These are phyloP conservation scores for Brassica carinata DNA, from an alignment of 345 rosid genomes.

Conservation along the genomic window DNA sequence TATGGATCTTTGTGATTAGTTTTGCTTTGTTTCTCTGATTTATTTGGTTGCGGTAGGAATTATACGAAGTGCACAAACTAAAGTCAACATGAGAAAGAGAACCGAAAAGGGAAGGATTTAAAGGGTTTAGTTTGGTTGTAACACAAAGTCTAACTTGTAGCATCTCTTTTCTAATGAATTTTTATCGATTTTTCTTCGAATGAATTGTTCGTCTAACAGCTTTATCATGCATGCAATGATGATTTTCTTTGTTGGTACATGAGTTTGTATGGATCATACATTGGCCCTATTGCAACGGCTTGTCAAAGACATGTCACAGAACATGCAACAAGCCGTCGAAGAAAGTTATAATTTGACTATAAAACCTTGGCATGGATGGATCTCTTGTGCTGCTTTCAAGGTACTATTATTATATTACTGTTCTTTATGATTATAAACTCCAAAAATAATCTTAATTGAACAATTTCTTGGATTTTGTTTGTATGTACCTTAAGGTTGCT, in stretches of 20 bases:
- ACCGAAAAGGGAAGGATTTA: not conserved
- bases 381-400: slow-evolving; percentile 87
- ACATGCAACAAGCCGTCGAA: slow-evolving; percentile 79
- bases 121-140: slow-evolving; percentile 29
- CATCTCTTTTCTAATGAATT: slow-evolving; percentile 18
- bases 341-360: slow-evolving; percentile 67
- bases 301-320: slow-evolving; percentile 57
- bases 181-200: not conserved
- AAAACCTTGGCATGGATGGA: slow-evolving; percentile 98
- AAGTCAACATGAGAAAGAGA: slow-evolving; percentile 36
- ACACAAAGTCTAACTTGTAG: slow-evolving; percentile 36
- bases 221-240: not conserved
- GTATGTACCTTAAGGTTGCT: slow-evolving; percentile 58
- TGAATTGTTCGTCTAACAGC: not conserved
- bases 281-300: slow-evolving; percentile 66
- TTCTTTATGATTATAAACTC: not conserved
- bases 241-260: not conserved
- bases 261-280: slow-evolving; percentile 4
- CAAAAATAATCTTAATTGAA: not conserved
- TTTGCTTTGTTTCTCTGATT: not conserved
- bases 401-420: slow-evolving; percentile 34
- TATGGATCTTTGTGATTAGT: not conserved
- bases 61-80: slow-evolving; percentile 36
- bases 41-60: slow-evolving; percentile 23
- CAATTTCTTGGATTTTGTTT: not conserved